Conservation (phyloP, 108 stramenopile species). For the Thalassiosira profunda region DNA sequence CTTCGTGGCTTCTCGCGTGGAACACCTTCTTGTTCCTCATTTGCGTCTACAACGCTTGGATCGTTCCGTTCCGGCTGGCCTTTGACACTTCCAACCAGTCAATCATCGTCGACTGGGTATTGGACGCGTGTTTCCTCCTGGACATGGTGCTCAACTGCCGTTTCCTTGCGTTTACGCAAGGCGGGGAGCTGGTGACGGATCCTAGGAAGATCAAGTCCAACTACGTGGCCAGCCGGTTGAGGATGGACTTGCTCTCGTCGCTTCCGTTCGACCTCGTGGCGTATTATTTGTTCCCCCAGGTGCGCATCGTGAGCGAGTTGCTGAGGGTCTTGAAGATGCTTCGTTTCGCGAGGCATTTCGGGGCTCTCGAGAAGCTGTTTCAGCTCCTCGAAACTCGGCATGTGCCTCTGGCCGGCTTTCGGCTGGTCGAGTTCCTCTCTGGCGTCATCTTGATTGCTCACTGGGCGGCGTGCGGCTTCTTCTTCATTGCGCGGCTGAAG, state of each 20-base stretch:
- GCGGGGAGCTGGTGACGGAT: conserved; percentile 54
- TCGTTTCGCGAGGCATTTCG: conserved; percentile 23
- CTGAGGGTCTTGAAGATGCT: conserved; percentile 51
- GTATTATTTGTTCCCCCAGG: conserved; percentile 1
- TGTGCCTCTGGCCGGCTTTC: conserved; percentile 27
- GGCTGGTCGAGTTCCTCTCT: conserved; percentile 37
- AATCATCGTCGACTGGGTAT: conserved; percentile 27
- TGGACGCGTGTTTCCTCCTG: conserved; percentile 38
- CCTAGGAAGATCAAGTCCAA: conserved; percentile 17
- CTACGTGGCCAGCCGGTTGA: conserved; percentile 27
- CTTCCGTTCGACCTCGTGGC: conserved; percentile 41
- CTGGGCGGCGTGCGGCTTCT: conserved; percentile 60
- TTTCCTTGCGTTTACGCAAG: conserved; percentile 34
- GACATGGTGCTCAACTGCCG: conserved; percentile 46
- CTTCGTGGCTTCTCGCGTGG: conserved; percentile 46
- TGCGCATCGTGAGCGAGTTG: conserved; percentile 12
- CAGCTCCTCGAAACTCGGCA: conserved; percentile 24
- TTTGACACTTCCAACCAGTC: conserved; percentile 9
- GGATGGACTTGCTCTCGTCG: conserved; percentile 37
- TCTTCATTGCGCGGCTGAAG: conserved; percentile 46
- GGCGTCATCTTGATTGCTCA: conserved; percentile 57
- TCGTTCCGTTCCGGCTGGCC: conserved; percentile 50
- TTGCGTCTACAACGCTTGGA: conserved; percentile 46
- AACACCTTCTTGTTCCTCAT: conserved; percentile 29
- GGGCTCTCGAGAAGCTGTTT: conserved; percentile 12